Base-by-base conservation (phyloP, 495 filamentous ascomycete genomes). In the Daldinia grandis region DNA sequence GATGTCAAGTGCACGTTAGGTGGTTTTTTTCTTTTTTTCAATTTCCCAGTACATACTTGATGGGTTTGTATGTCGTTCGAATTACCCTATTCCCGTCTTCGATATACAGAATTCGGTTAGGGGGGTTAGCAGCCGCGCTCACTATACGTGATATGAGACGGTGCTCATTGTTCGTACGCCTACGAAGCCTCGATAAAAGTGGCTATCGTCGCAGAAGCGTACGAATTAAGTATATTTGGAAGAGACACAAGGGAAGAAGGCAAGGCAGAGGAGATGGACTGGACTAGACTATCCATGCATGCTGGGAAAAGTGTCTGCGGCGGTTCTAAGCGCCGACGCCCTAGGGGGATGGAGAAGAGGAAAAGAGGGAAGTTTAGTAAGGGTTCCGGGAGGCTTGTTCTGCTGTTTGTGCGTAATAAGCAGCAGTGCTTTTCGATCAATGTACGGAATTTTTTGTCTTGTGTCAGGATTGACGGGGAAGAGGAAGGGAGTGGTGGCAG, bases 21-120 rank as follows among this genome's bases (percentile, higher is more conserved):
- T 35, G 44, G 25, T 59, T 72, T 73, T 76, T 69, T 10, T 24
- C 3, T 47, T 21, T 47, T 47, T 47, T 47, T 24, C 19, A 44
- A 49, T 77, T 76, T 75, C 69, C 61, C 62, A 47, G 70, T 77
- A 77, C 75, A 75, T 75, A 74, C 28, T 73, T 75, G 70, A 69
- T 61, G 69, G 51, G 50, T 64, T 27, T 40, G 17, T 58, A 62
- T 38, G 57, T 28, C 44, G 57, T 65, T 64, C 49, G 62, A 53
- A 63, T 58, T 66, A 30, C 24, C 55, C 57, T 28, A 35, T n/a
- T 21, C 8, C 12, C 49, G 49, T 53, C 24, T 53, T 30, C 27
- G 12, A 30, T 10, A 30, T n/a, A n/a, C 19, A 47, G 8, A 47
- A 47, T 21, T 47, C 42, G 42, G 42, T 35, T 35, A 21, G 12